phyloP scores from a whole-genome alignment of 768 basidiomycete species.

The Dioszegia aurantiaca region DNA sequence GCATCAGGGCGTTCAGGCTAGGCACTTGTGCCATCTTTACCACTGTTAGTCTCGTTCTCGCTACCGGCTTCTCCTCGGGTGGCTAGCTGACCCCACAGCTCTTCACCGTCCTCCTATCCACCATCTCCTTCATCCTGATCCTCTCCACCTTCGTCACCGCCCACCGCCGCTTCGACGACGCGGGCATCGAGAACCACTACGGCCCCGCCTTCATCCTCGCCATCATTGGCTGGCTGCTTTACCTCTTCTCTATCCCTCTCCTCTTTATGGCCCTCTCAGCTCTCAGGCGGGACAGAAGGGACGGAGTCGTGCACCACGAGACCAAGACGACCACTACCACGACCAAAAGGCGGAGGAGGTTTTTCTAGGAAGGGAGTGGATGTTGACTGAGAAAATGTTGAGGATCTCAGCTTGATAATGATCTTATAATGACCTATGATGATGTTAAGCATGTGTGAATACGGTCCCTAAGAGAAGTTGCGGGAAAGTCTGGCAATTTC shows the following conservation, averaged over 20 bases:
- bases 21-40: constrained; percentile 30
- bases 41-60: constrained; percentile 30
- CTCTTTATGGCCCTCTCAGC: constrained; percentile 39
- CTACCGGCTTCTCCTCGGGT: too few relatives aligned
- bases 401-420: not conserved
- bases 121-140: constrained; percentile 44
- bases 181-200: constrained; percentile 30
- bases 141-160: constrained; percentile 37
- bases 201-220: constrained; percentile 43
- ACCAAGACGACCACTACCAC: constrained; percentile 18
- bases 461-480: too few relatives aligned
- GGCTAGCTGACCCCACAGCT: constrained; percentile 17
- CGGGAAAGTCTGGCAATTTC: constrained; percentile 6
- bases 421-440: not conserved
- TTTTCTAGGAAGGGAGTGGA: constrained; percentile 10
- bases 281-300: constrained; percentile 27
- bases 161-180: constrained; percentile 31
- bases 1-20: constrained; percentile 20
- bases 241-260: constrained; percentile 31
- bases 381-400: not conserved
- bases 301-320: constrained; percentile 7
- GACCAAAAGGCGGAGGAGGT: constrained; percentile 20
- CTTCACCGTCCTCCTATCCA: constrained; percentile 35
- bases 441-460: not conserved
- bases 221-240: constrained; percentile 41